Base-by-base conservation (phyloP, 345 rosid genomes). In the Aethionema arabicum region DNA sequence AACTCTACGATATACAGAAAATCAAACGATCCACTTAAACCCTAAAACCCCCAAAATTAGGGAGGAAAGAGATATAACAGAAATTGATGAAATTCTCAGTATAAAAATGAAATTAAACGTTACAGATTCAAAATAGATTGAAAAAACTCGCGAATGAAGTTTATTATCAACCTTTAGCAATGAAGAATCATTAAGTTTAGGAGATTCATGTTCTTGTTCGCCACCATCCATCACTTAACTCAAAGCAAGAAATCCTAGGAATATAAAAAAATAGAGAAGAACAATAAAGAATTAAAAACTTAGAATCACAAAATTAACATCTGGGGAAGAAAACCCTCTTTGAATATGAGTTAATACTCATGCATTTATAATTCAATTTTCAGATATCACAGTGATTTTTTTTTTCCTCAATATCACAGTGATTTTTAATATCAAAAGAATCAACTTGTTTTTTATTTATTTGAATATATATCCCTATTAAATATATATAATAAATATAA, bases 191-290 rank as follows among this genome's bases (percentile, higher is more conserved):
- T 33, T 2, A 37, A 11, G 11, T 5, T 62, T 14, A 12, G 11
- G 56, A 65, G 70, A 59, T 3, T 6, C 67, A 32, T 72, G 50
- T 44, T 52, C 46, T 21, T 46, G 57, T 39, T 27, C 12, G 21
- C 52, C 14, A 42, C 38, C 66, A 46, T 53, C 63, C 71, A 72
- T 65, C 46, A 45, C 42, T 61, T 38, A 65, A 21, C 51, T 58
- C 7, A 38, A 32, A 56, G 45, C 37, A 35, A 49, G 61, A 41
- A 39, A 16, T 0, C 11, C 47, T n/a, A n/a, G 55, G 21, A 21
- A 47, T 2, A 47, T 4, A 29, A 60, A 43, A 52, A 46, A 44
- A 65, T 33, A 57, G 70, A n/a, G n/a, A n/a, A n/a, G n/a, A n/a
- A n/a, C n/a, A n/a, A n/a, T n/a, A n/a, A n/a, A n/a, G n/a, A n/a